A percentile compares a stretch with the other conserved stretches of the same genome.
These are phyloP conservation scores for Davidsoniella eucalypti DNA, from an alignment of 2,329 filamentous ascomycete genomes.

Conservation along the genomic window DNA sequence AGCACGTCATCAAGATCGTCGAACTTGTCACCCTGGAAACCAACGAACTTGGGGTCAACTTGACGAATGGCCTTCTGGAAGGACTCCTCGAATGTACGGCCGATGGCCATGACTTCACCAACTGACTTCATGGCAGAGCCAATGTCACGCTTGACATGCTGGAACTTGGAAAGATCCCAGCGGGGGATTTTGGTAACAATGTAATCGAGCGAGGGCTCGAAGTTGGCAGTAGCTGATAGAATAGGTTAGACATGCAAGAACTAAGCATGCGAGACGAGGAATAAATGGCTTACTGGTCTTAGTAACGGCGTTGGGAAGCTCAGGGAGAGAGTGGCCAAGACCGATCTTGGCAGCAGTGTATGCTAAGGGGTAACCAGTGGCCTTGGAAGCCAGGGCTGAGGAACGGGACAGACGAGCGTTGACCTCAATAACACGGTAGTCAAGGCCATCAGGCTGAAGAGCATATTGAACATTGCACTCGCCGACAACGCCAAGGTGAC, in stretches of 20 bases:
- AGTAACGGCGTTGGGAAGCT: constrained; percentile 93
- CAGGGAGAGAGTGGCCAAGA: constrained; percentile 83
- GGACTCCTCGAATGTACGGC: constrained; percentile 93
- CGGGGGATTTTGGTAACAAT: constrained; percentile 97
- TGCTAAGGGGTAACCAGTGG: constrained; percentile 89
- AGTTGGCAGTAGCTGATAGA: constrained; percentile 63
- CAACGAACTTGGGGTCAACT: constrained; percentile 80
- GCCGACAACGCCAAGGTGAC: constrained; percentile 89
- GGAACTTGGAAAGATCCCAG: constrained; percentile 98
- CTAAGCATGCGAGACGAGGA: not conserved
- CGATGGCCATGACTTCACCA: constrained; percentile 98
- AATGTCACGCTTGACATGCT: constrained; percentile 94
- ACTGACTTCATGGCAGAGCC: constrained; percentile 98
- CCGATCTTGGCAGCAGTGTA: constrained; percentile 98
- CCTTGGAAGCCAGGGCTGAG: constrained; percentile 92
- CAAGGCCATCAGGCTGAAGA: constrained; percentile 85
- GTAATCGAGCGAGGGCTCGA: constrained; percentile 93
- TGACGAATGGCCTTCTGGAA: constrained; percentile 98
- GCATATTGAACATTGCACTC: constrained; percentile 99
- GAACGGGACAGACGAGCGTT: constrained; percentile 97
- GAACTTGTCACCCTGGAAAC: constrained; percentile 91
- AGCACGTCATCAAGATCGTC: constrained; percentile 83
- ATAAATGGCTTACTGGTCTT: constrained; percentile 47
- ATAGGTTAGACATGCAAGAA: not conserved
- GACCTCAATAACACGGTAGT: constrained; percentile 98